These are phyloP conservation scores for Pseudogymnoascus sp. DNA, from an alignment of 2,329 filamentous ascomycete genomes.

Conservation along the genomic window DNA sequence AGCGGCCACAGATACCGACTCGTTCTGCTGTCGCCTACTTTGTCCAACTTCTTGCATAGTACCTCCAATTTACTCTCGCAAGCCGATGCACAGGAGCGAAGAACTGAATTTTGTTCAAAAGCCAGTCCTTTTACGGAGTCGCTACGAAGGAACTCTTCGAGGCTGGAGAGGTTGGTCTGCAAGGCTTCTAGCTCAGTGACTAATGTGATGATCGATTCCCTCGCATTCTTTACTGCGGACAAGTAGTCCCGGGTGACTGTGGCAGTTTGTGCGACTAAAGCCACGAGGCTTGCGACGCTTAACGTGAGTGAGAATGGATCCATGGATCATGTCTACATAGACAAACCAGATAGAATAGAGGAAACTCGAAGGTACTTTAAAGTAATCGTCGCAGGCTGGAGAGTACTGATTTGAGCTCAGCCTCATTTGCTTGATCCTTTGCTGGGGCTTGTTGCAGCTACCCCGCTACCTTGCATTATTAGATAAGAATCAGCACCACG, in stretches of 20 bases:
- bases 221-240: not conserved
- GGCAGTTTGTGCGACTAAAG: not conserved
- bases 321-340: not conserved
- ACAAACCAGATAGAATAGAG: not conserved
- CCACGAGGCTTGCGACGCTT: not conserved
- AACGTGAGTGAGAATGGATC: not conserved
- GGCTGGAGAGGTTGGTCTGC: not conserved
- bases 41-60: slow-evolving; percentile 10
- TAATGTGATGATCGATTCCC: not conserved
- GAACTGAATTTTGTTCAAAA: not conserved
- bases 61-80: slow-evolving; percentile 12
- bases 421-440: not conserved
- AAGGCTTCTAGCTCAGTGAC: not conserved
- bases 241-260: not conserved
- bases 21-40: not conserved
- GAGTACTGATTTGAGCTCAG: not conserved
- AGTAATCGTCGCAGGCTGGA: not conserved
- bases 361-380: not conserved
- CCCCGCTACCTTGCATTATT: not conserved
- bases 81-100: slow-evolving; percentile 11
- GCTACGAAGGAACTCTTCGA: not conserved
- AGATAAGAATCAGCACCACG: not conserved
- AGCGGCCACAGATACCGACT: slow-evolving; percentile 18
- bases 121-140: not conserved
- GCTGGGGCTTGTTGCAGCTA: not conserved